Evolutionary conservation across 768 basidiomycete species (phyloP).

Genomic region (Boletus eberwhitei): DNA sequence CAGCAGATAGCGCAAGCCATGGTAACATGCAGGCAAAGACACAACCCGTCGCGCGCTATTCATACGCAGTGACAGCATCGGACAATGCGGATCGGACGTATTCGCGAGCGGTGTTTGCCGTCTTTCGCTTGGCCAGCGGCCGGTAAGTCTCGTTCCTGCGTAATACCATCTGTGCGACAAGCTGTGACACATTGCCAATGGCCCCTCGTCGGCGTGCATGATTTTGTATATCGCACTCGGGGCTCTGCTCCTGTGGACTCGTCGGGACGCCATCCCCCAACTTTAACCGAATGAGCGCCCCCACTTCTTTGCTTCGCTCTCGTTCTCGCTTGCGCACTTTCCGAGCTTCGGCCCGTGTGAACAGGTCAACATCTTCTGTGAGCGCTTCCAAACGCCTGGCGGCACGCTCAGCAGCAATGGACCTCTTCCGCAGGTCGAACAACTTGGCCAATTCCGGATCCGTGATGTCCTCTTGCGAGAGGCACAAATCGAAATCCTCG

Average conservation of each 20-base stretch:
- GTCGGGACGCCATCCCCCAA: conserved; percentile 31
- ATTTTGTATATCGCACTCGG: conserved; percentile 21
- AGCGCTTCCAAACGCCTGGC: conserved; percentile 31
- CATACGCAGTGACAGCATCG: conserved; percentile 13
- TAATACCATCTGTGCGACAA: conserved; percentile 48
- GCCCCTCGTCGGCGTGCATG: conserved; percentile 20
- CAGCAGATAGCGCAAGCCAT: conserved; percentile 12
- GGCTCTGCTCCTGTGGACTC: conserved; percentile 23
- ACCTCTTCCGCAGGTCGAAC: conserved; percentile 39
- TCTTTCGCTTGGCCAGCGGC: conserved; percentile 37
- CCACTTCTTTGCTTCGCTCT: conserved; percentile 54
- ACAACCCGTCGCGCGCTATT: conserved; percentile 4
- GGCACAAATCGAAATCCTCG: conserved; percentile 38
- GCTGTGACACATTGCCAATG: conserved; percentile 36
- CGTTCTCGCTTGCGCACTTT: conserved; percentile 47
- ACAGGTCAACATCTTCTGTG: conserved; percentile 37
- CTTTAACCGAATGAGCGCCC: conserved; percentile 55
- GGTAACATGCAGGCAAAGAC: conserved; percentile 3
- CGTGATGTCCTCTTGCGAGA: conserved; percentile 29
- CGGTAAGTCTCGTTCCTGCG: conserved; percentile 39
- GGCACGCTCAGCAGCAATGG: conserved; percentile 32
- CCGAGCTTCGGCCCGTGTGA: conserved; percentile 41
- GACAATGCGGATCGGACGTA: conserved; percentile 33
- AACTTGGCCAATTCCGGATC: conserved; percentile 40
- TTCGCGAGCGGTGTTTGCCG: conserved; percentile 13